phyloP scores from a whole-genome alignment of 2,329 filamentous ascomycete species.

The Metarhizium humberi region DNA sequence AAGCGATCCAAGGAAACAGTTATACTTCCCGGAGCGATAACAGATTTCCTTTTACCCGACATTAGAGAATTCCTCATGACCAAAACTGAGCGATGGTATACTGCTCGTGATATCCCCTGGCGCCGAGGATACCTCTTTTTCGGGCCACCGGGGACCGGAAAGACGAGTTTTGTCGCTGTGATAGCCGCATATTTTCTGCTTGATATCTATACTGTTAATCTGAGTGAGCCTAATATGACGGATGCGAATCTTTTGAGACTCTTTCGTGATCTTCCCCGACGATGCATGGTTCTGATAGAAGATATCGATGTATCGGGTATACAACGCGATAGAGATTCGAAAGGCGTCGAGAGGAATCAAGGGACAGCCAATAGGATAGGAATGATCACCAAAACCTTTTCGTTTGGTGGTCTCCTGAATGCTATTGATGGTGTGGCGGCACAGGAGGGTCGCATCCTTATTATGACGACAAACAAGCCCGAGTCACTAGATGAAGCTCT shows the following conservation, averaged over 20 bases:
- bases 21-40: conserved; percentile 59
- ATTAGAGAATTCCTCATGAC: conserved; percentile 74
- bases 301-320: conserved; percentile 61
- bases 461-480: conserved; percentile 76
- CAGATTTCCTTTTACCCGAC: conserved; percentile 56
- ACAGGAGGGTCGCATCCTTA: conserved; percentile 67
- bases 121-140: conserved; percentile 70
- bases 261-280: conserved; percentile 50
- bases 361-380: no score
- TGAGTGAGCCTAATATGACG: conserved; percentile 47
- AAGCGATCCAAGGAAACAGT: conserved; percentile 67
- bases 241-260: conserved; percentile 52
- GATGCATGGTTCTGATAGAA: conserved; percentile 58
- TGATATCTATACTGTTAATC: conserved; percentile 53
- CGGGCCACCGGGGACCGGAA: conserved; percentile 66
- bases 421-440: conserved; percentile 75
- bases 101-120: conserved; percentile 65
- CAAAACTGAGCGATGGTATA: conserved; percentile 62
- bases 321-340: conserved; percentile 24
- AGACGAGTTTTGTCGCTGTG: conserved; percentile 58
- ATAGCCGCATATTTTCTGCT: conserved; percentile 57
- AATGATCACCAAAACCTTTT: conserved; percentile 39
- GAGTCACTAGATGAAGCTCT: conserved; percentile 66
- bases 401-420: conserved; percentile 71
- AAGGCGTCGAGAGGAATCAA: no score